phyloP scores from a whole-genome alignment of 1,284 basidiomycete species.

The Hypsizygus ulmarius region DNA sequence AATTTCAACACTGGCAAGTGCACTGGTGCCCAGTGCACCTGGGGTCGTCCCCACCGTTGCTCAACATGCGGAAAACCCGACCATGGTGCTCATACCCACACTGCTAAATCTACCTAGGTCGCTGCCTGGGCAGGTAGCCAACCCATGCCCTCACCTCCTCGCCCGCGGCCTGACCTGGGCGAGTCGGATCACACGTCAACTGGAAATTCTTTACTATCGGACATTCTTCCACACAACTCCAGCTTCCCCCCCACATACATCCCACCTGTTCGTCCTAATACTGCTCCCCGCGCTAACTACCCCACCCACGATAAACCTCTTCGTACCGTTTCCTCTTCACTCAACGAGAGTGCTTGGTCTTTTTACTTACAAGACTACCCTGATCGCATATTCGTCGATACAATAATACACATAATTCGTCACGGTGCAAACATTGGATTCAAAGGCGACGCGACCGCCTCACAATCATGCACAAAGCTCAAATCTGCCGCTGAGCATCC shows the following conservation, averaged over 20 bases:
- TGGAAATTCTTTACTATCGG: background rate
- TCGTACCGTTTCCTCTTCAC: constrained; percentile 18
- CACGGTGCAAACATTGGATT: constrained; percentile 33
- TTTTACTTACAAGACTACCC: constrained; percentile 31
- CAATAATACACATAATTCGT: constrained; percentile 30
- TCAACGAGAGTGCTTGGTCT: constrained; percentile 25
- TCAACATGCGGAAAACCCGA: background rate
- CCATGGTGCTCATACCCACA: no score
- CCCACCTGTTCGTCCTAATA: constrained; percentile 22
- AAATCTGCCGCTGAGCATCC: background rate
- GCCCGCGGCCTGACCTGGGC: no score
- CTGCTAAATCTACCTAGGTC: background rate
- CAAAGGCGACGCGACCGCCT: constrained; percentile 16
- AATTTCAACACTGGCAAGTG: background rate
- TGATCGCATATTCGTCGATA: constrained; percentile 27
- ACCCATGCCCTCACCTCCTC: no score
- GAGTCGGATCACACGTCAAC: no score
- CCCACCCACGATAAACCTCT: constrained; percentile 2
- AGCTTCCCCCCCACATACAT: background rate
- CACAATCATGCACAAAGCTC: constrained; percentile 3
- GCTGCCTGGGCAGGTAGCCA: background rate
- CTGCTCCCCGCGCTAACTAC: constrained; percentile 25
- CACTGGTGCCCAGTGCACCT: background rate
- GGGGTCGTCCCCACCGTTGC: background rate
- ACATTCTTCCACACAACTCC: background rate